Percentiles rank a stretch among this genome's conserved stretches.
These are phyloP conservation scores for Arthrobotrys megalospora DNA, from an alignment of 2,329 filamentous ascomycete genomes.

Conservation along the genomic window DNA sequence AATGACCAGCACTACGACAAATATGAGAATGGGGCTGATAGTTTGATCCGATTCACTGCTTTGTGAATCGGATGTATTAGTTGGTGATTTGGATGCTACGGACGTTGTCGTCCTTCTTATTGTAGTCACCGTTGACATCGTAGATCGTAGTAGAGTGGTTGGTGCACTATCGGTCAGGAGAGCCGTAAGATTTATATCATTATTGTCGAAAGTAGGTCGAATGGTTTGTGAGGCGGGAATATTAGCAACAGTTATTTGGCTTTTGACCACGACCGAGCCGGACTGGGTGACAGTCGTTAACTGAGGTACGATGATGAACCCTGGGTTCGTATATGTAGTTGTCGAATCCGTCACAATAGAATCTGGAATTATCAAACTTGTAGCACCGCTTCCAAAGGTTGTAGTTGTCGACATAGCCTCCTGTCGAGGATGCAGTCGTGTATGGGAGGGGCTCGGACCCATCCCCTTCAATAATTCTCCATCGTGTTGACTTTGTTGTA, in stretches of 20 bases:
- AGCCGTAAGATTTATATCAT: constrained; percentile 16
- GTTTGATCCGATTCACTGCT: constrained; percentile 6
- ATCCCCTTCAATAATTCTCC: constrained; percentile 8
- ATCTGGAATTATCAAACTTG: constrained; percentile 30
- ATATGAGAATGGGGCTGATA: constrained; percentile 41
- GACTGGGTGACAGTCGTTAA: constrained; percentile 41
- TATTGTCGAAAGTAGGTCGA: constrained; percentile 18
- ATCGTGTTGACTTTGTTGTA: constrained; percentile 56
- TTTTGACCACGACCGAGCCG: constrained; percentile 42
- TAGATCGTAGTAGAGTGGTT: constrained; percentile 1
- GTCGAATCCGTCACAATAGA: constrained; percentile 40
- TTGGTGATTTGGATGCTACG: not conserved
- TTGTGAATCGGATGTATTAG: not conserved
- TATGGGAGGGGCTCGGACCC: not conserved
- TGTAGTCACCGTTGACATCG: constrained; percentile 17
- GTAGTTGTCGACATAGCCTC: constrained; percentile 20
- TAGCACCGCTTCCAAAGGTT: constrained; percentile 13
- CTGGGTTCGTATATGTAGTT: constrained; percentile 59
- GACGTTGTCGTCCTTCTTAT: constrained; percentile 17
- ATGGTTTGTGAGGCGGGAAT: constrained; percentile 35
- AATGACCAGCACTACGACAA: constrained; percentile 38
- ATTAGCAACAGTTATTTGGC: constrained; percentile 43
- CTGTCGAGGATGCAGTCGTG: constrained; percentile 37
- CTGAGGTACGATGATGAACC: constrained; percentile 48
- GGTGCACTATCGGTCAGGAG: constrained; percentile 43